These are phyloP conservation scores for Moesziomyces sp. DNA, from an alignment of 1,284 basidiomycete species.

Conservation along the genomic window DNA sequence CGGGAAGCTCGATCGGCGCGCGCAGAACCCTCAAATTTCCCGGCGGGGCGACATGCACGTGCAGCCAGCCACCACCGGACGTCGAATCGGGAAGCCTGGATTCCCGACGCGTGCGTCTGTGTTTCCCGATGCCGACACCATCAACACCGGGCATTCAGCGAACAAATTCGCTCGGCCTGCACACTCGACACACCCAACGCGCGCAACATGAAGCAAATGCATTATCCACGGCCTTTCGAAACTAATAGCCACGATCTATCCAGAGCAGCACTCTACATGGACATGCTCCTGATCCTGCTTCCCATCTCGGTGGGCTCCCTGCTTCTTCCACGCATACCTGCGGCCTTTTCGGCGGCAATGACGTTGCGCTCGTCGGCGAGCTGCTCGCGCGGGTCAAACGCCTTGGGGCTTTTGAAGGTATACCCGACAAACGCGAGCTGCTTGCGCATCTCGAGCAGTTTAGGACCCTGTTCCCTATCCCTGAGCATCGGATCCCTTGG, in stretches of 20 bases:
- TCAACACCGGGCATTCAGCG: no score
- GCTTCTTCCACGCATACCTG: conserved; percentile 26
- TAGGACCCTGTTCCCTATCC: conserved; percentile 82
- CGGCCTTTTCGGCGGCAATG: conserved; percentile 39
- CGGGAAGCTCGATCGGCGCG: conserved; percentile 1
- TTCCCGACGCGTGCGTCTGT: no score
- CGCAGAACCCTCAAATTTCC: no score
- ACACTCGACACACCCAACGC: no score
- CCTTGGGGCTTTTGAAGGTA: conserved; percentile 62
- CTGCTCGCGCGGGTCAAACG: conserved; percentile 54
- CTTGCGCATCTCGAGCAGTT: conserved; percentile 89
- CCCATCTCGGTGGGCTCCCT: conserved; percentile 45
- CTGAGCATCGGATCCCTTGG: conserved; percentile 88
- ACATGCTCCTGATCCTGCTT: conserved; percentile 59
- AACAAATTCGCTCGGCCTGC: no score
- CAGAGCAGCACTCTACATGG: conserved; percentile 38
- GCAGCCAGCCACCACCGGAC: no score
- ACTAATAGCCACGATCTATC: no score
- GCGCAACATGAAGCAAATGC: no score
- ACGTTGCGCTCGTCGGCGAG: conserved; percentile 44
- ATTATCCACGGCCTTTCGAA: no score
- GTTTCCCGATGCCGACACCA: no score
- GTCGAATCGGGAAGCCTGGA: no score
- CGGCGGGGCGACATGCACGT: no score
- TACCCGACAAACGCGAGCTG: conserved; percentile 80